These are phyloP conservation scores for Diaporthe nobilis DNA, from an alignment of 2,329 filamentous ascomycete species.

Conservation along the genomic window DNA sequence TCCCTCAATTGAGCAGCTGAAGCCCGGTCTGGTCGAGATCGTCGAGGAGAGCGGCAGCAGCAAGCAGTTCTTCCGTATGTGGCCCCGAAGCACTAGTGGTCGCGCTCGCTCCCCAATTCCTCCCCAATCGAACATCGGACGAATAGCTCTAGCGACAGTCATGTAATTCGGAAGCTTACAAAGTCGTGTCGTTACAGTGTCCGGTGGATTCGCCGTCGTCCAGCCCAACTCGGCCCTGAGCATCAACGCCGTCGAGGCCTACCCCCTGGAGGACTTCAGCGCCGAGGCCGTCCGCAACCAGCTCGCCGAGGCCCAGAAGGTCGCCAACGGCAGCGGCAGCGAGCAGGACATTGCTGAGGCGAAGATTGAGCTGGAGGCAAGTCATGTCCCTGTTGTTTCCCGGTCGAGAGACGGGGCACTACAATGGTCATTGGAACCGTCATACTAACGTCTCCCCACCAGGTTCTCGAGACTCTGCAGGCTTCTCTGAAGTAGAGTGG, in stretches of 20 bases:
- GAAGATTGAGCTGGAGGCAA: conserved; percentile 98
- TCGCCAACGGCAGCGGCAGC: conserved; percentile 89
- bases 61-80: conserved; percentile 99
- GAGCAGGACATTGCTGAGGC: conserved; percentile 99
- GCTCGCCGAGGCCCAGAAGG: conserved; percentile 96
- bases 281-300: conserved; percentile 89
- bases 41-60: conserved; percentile 88
- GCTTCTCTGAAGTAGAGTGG: conserved; percentile 81
- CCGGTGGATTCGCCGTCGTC: conserved; percentile 95
- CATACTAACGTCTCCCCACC: conserved; percentile 54
- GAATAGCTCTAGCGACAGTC: background rate
- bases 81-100: background rate
- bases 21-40: conserved; percentile 94
- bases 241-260: conserved; percentile 99
- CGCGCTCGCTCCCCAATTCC: background rate
- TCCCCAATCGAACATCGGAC: background rate
- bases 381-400: conserved; percentile 38
- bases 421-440: background rate
- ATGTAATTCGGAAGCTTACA: conserved; percentile 31
- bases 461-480: conserved; percentile 89
- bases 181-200: conserved; percentile 70
- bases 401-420: background rate
- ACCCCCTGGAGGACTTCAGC: conserved; percentile 95
- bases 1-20: conserved; percentile 98
- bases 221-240: conserved; percentile 95